Percentiles rank a stretch among this genome's conserved stretches.
phyloP scores from a whole-genome alignment of 768 basidiomycete genomes.

The Leccinum arenicola region DNA sequence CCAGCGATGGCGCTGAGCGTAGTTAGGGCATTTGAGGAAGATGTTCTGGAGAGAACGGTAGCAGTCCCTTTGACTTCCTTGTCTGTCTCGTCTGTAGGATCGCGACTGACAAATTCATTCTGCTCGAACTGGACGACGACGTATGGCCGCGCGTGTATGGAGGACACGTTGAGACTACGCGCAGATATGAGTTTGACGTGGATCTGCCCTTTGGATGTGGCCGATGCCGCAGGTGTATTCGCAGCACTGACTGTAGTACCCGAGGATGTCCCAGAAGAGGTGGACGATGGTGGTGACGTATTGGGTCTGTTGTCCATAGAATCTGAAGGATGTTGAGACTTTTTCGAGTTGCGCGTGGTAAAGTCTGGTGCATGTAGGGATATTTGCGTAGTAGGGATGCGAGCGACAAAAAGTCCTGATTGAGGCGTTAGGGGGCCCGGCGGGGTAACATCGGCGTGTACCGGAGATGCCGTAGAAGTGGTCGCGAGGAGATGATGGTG shows the following conservation, averaged over 20 bases:
- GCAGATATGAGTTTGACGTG: conserved; percentile 96
- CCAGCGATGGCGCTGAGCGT: conserved; percentile 62
- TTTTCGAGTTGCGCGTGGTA: conserved; percentile 66
- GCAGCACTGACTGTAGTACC: conserved; percentile 17
- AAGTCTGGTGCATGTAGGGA: conserved; percentile 86
- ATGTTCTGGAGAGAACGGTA: conserved; percentile 51
- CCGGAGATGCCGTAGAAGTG: conserved; percentile 17
- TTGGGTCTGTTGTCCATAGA: conserved; percentile 36
- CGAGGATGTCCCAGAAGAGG: conserved; percentile 36
- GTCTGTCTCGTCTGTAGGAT: conserved; percentile 81
- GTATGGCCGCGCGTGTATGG: conserved; percentile 71
- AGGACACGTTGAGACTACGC: conserved; percentile 72
- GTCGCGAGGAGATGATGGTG: conserved; percentile 33
- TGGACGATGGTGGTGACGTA: conserved; percentile 41
- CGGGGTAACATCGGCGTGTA: conserved; percentile 37
- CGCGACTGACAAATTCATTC: conserved; percentile 94
- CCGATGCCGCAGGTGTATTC: conserved; percentile 28
- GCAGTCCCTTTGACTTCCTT: conserved; percentile 87
- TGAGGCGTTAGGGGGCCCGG: conserved; percentile 48
- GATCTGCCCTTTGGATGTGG: conserved; percentile 67
- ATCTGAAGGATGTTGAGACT: conserved; percentile 30
- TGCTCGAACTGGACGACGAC: conserved; percentile 98
- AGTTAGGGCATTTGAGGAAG: conserved; percentile 61
- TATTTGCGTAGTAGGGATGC: conserved; percentile 57
- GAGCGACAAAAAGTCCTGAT: conserved; percentile 46